Percentiles rank a stretch among this genome's conserved stretches.
phyloP scores from a whole-genome alignment of 2,329 filamentous ascomycete species.

The Endoconidiophora polonica region DNA sequence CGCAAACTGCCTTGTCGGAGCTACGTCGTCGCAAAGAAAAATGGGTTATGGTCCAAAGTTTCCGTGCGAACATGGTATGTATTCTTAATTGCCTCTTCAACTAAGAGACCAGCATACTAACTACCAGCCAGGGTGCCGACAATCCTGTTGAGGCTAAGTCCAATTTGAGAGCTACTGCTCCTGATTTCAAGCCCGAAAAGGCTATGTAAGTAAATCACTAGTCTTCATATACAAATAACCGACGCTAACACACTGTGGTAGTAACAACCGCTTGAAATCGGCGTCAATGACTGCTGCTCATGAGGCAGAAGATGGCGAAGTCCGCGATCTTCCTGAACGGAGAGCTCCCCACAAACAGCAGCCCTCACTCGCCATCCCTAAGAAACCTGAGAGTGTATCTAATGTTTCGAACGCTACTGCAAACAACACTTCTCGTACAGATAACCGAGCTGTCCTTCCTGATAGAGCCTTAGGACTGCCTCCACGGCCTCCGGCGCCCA shows the following conservation, averaged over 20 bases:
- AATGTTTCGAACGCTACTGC: neutral
- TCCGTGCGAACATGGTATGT: slow-evolving; percentile 46
- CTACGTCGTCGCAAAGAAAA: slow-evolving; percentile 48
- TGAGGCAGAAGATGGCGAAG: slow-evolving; percentile 58
- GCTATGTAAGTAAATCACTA: slow-evolving; percentile 16
- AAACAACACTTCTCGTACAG: neutral
- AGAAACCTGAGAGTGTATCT: slow-evolving; percentile 7
- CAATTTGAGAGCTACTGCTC: slow-evolving; percentile 39
- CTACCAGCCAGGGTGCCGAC: neutral
- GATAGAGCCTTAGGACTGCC: slow-evolving; percentile 7
- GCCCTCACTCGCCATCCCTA: slow-evolving; percentile 5
- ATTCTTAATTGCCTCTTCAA: slow-evolving; percentile 13
- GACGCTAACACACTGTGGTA: neutral
- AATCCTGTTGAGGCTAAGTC: slow-evolving; percentile 17
- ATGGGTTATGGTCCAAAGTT: slow-evolving; percentile 62
- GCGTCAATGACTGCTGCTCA: slow-evolving; percentile 15
- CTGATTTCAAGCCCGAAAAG: slow-evolving; percentile 46
- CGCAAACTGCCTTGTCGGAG: slow-evolving; percentile 53
- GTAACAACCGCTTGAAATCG: neutral
- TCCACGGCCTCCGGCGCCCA: slow-evolving; percentile 11
- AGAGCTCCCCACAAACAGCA: slow-evolving; percentile 19
- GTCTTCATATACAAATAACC: slow-evolving; percentile 10
- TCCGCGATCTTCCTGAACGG: slow-evolving; percentile 19
- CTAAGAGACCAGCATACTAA: slow-evolving; percentile 6
- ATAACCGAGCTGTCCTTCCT: neutral